Evolutionary conservation across 164 flowering plant species (phyloP).

Genomic region (Cinnamomum chago): DNA sequence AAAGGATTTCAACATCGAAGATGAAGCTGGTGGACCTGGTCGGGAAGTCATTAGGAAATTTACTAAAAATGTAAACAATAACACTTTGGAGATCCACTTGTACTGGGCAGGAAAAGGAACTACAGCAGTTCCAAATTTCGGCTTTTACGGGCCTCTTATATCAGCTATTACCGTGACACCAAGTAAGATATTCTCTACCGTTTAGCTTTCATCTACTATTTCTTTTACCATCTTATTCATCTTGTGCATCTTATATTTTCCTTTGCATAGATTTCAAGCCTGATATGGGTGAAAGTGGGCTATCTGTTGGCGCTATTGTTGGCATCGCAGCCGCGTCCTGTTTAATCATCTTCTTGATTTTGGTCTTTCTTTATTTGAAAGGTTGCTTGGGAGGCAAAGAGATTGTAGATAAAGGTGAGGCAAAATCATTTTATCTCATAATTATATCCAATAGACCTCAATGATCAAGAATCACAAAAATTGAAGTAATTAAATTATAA

Average conservation of each 20-base stretch:
- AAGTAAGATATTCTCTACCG: constrained; percentile 33
- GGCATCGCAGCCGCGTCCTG: constrained; percentile 48
- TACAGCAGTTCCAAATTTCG: constrained; percentile 54
- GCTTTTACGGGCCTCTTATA: constrained; percentile 78
- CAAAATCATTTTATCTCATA: background rate
- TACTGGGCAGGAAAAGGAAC: constrained; percentile 86
- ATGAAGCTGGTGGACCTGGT: constrained; percentile 34
- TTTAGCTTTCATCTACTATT: background rate
- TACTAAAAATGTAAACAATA: constrained; percentile 21
- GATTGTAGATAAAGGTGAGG: constrained; percentile 44
- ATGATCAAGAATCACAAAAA: too few relatives aligned
- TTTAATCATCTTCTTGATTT: constrained; percentile 24
- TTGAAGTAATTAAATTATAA: too few relatives aligned
- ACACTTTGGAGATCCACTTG: constrained; percentile 63
- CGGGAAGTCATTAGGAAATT: constrained; percentile 10
- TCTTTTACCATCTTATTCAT: background rate
- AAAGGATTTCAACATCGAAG: constrained; percentile 42
- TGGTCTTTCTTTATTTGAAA: constrained; percentile 34
- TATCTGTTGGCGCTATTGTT: constrained; percentile 24
- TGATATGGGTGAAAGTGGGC: constrained; percentile 17
- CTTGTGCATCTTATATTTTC: constrained; percentile 7
- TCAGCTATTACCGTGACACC: constrained; percentile 76
- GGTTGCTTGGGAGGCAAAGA: constrained; percentile 50
- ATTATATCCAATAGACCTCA: too few relatives aligned
- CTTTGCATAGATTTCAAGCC: constrained; percentile 46